Base-by-base conservation (phyloP, 2,329 filamentous ascomycete genomes). In the Amauroascus verrucosus region DNA sequence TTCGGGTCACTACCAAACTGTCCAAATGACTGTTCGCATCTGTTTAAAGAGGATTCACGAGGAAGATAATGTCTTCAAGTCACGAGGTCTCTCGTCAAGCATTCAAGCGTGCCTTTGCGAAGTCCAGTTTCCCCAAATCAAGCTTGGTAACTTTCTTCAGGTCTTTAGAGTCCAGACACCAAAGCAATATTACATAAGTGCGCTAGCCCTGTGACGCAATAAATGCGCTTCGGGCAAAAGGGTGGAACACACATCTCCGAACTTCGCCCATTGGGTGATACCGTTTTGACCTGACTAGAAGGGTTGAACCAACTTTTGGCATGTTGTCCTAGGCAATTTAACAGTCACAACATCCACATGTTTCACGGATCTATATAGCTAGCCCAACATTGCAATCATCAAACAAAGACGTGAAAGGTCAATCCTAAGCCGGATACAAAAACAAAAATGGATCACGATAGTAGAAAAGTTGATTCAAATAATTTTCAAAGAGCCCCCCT, bases 301-400 rank as follows among this genome's bases (percentile, higher is more conserved):
- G n/a, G n/a, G n/a, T n/a, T 40, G 3, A 18, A 20, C 20, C 37
- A 40, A 24, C 38, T 22, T 41, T 41, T 41, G 5, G 16, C 18
- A 41, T 41, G 11, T 41, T 41, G 11, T 6, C 6, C 6, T 2
- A 38, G 38, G 6, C 6, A 2, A 7, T 20, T 20, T 20, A 30
- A 33, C 46, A 38, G 5, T 37, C 33, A 16, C 38, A 38, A 48
- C 33, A 47, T 38, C 20, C 16, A 48, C 18, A 38, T 40, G 22
- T 37, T 48, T 26, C 46, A 47, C 45, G 38, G 26, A 33, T 48
- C 46, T 48, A 48, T 48, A 48, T 48, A 48, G 32, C 32, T 48
- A 48, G 32, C 46, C 32, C 32, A 38, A 48, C 46, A 35, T 44
- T 18, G 16, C 30, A 44, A 18, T 51, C 48, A 44, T 50, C 14